Base-by-base conservation (phyloP, 768 basidiomycete species). In the Lactarius sanguifluus region DNA sequence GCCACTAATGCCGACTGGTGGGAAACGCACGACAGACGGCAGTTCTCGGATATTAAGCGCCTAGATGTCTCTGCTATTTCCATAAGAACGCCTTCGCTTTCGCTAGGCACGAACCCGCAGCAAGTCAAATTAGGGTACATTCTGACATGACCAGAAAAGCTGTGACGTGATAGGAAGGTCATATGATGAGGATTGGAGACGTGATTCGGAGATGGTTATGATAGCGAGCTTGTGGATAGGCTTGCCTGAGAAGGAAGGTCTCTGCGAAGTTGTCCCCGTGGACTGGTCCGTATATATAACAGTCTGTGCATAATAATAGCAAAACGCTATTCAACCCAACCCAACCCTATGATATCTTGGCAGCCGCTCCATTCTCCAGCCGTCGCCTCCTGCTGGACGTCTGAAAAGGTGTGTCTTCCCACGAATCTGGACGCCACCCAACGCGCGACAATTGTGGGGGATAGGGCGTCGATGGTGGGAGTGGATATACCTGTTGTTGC, bases 401-500 rank as follows among this genome's bases (percentile, higher is more conserved):
- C 62, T 72, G 70, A 18, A 64, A 52, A 34, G 65, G 72, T 58
- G 71, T 73, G 58, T 76, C 76, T 41, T 52, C 59, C 62, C 72
- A 70, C 10, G 47, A 59, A 16, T 59, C 62, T 32, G 62, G 67
- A 16, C 56, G 57, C 70, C 70, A 69, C 28, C 52, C 62, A 47
- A 56, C 68, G 56, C 45, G 68, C 23, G 68, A 38, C 54, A 59
- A 50, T 5, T 60, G 66, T n/a, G 63, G 56, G 45, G 70, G 61
- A 25, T 61, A 69, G 9, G 65, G 59, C 28, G 65, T 40, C 45
- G 67, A 61, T 12, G 72, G 65, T 10, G 73, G 71, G 5, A 72
- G 59, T 16, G 75, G 70, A 36, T 64, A 69, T 12, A 70, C 66
- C n/a, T 58, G 69, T 32, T 66, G 68, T n/a, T 59, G 23, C 23